Evolutionary conservation across 1,139 yeast genomes (phyloP).

Genomic region (Pichia sp.): DNA sequence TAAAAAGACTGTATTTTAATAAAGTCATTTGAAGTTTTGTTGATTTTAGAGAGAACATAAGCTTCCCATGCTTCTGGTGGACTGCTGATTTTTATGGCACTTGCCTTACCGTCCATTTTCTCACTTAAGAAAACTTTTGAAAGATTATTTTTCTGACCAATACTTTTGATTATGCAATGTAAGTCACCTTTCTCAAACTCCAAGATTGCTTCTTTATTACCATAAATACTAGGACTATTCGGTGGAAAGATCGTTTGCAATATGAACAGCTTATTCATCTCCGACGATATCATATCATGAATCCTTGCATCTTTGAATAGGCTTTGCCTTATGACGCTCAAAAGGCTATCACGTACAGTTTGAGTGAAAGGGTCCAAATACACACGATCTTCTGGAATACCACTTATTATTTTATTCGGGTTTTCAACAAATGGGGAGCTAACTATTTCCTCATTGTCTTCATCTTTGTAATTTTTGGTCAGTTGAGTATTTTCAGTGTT

Average conservation of each 20-base stretch:
- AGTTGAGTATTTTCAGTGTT: background rate
- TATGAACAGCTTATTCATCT: constrained; percentile 12
- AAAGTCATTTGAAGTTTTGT: constrained; percentile 31
- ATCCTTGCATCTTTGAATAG: constrained; percentile 24
- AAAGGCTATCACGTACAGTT: no score
- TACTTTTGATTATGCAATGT: constrained; percentile 49
- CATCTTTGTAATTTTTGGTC: no score
- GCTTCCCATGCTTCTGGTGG: constrained; percentile 80
- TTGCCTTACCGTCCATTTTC: constrained; percentile 46
- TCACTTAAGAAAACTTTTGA: constrained; percentile 76
- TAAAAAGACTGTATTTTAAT: constrained; percentile 49
- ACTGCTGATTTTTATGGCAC: constrained; percentile 68
- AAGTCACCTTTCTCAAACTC: constrained; percentile 39
- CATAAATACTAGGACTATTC: constrained; percentile 28
- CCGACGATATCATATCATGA: constrained; percentile 5
- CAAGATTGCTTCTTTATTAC: constrained; percentile 37
- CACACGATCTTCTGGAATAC: no score
- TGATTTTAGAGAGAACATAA: constrained; percentile 57
- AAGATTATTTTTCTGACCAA: constrained; percentile 74
- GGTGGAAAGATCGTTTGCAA: constrained; percentile 55
- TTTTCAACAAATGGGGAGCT: constrained; percentile 46
- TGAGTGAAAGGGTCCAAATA: no score
- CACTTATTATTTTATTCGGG: no score
- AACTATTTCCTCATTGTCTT: constrained; percentile 20
- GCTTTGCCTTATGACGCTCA: constrained; percentile 15